Evolutionary conservation across 2,329 filamentous ascomycete species (phyloP), one percentile per base, ranked within the genome.

Genomic region (Claviceps maximensis): DNA sequence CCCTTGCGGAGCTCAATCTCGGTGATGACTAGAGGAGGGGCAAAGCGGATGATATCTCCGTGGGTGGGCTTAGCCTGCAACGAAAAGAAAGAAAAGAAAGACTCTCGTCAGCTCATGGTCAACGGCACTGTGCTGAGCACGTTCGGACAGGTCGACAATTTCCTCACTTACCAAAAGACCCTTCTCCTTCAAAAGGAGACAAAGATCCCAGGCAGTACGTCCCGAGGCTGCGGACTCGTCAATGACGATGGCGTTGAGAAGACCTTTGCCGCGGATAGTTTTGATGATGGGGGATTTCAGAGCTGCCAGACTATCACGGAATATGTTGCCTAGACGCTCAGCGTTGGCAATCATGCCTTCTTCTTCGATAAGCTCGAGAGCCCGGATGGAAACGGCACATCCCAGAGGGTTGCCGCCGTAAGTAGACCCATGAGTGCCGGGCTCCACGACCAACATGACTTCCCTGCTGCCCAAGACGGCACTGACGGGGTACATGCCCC

Each of bases 401-500:
- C 90, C 93, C 13, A 98, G 77, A 19, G 93, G 93, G 72, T 98
- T 98, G 50, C 93, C 93, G 56, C 93, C 93, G 65, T 97, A 98
- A n/a, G 93, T 98, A 44, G 89, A 95, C 49, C 93, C 93, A 71
- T 98, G 93, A 27, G 93, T 97, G 55, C 93, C 93, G 27, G 93
- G 88, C 76, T 98, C 93, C 58, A 98, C 78, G 10, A 91, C 93
- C 59, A 96, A 79, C 90, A 98, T 96, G 58, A 97, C 77, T 54
- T 96, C 90, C 71, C 86, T 89, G 62, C 83, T 83, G 57, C 86
- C 85, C 51, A 98, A 77, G 49, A 98, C 90, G 62, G 85, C 89
- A 56, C 89, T 95, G 54, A 98, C 93, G n/a, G 93, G 93, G 72
- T 98, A 98, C 86, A 97, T 93, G 69, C 93, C 93, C 58, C 93